Evolutionary conservation across 1,139 yeast species (phyloP), one percentile per base, ranked within the genome.

Genomic region (Yamadazyma buinensis): DNA sequence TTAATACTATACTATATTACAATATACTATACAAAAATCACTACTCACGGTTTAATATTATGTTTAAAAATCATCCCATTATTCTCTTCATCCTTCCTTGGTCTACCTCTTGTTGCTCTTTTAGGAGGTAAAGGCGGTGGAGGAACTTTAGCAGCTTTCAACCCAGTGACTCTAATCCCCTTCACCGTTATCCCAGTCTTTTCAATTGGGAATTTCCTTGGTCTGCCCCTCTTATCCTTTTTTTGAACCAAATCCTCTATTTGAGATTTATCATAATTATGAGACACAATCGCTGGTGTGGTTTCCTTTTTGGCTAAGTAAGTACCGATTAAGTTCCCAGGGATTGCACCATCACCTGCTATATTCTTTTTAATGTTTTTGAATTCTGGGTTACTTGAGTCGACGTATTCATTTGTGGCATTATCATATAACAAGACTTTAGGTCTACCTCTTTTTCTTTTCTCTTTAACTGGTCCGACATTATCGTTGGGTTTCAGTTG

Each of bases 141-240:
- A 41, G 40, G 48, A 51, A 41, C 23, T 54, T 52, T 47, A 52
- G 49, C 46, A 36, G 57, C 61, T 36, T 51, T 44, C 23, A 57
- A 54, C 6, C 75, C 75, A 39, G 63, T 66, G 4, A 69, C 69
- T 38, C 72, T 54, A 13, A 68, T 61, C 1, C 75, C 75, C 44
- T 63, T 66, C 30, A 69, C 70, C 10, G 74, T 68, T 5, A 67
- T 52, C 3, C 75, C 75, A n/a, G 73, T 66, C 41, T 68, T 68
- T 39, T 68, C 76, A 10, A 67, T 54, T 1, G 77, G 74, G 40
- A 70, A 69, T 45, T 73, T 73, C 42, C 78, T 56, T 5, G 79
- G 79, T 44, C 79, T 55, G 11, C 79, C 79, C 36, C 75, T 50
- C 39, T 58, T 59, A 41, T 69, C 75, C 40, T 69, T 69, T 50